A percentile compares a stretch with the other conserved stretches of the same genome.
These are phyloP conservation scores for Zea luxurians DNA, from an alignment of 176 grass and related monocot species.

Conservation along the genomic window DNA sequence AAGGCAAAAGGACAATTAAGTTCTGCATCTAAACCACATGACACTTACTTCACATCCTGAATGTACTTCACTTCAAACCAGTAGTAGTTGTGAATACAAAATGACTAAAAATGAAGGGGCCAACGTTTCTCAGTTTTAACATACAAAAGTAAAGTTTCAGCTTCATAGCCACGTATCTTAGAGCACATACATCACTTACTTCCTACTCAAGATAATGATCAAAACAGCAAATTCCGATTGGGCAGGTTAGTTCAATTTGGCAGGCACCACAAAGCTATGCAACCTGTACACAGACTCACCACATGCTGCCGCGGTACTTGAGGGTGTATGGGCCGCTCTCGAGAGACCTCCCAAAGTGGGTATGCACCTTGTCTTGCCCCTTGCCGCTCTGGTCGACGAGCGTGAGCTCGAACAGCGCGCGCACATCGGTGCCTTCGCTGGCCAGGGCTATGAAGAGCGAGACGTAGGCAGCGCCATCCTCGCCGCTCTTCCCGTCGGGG, in stretches of 20 bases:
- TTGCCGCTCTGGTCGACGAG: constrained; percentile 91
- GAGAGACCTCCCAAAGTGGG: constrained; percentile 73
- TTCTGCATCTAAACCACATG: not conserved
- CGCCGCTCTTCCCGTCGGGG: constrained; percentile 66
- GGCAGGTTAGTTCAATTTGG: not conserved
- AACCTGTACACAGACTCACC: constrained; percentile 42
- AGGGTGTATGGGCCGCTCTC: constrained; percentile 89
- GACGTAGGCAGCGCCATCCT: too few species aligned
- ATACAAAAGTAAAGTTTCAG: not conserved
- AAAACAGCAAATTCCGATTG: not conserved
- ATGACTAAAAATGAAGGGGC: not conserved
- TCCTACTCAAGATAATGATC: not conserved
- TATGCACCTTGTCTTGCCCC: constrained; percentile 82
- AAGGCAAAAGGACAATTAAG: not conserved
- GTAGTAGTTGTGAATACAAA: not conserved
- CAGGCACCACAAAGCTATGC: not conserved
- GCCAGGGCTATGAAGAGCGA: too few species aligned
- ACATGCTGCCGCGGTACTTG: constrained; percentile 94
- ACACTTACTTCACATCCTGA: not conserved
- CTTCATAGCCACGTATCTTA: not conserved
- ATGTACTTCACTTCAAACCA: not conserved
- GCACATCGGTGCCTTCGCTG: not conserved
- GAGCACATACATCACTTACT: not conserved
- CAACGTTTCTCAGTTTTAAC: not conserved
- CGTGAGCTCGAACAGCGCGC: not conserved